Percentiles rank a stretch among this genome's conserved stretches.
These are phyloP conservation scores for Candida ulmi DNA, from an alignment of 805 yeast species.

Conservation along the genomic window DNA sequence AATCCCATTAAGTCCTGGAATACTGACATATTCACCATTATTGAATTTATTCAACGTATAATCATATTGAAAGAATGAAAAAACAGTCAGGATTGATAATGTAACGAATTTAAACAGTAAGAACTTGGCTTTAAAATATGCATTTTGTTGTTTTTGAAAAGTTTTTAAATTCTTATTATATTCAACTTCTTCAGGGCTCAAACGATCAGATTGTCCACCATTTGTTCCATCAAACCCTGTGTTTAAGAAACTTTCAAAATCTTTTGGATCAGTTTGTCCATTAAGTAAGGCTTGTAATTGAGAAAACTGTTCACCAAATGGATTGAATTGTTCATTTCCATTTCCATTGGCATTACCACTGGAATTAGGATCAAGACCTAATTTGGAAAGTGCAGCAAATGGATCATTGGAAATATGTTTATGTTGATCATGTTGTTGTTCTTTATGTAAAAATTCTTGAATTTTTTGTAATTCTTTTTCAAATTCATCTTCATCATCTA, in stretches of 20 bases:
- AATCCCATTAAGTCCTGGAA: neutral
- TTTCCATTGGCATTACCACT: too few relatives aligned
- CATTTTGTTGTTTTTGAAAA: constrained; percentile 15
- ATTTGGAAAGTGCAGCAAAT: neutral
- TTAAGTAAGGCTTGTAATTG: constrained; percentile 1
- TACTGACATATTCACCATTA: neutral
- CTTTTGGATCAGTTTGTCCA: neutral
- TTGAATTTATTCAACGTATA: neutral
- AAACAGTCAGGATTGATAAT: constrained; percentile 4
- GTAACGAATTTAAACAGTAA: constrained; percentile 12
- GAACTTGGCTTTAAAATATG: constrained; percentile 18
- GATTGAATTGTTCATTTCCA: neutral
- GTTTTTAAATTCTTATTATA: constrained; percentile 6
- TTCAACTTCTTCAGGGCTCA: constrained; percentile 2
- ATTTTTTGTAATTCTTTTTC: constrained; percentile 17
- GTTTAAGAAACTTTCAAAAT: constrained; percentile 5
- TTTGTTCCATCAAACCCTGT: neutral
- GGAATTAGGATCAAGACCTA: too few relatives aligned
- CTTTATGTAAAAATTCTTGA: constrained; percentile 5
- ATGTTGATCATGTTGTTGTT: constrained; percentile 8
- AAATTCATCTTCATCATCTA: constrained; percentile 13
- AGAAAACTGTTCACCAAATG: neutral
- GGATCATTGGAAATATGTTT: constrained; percentile 2
- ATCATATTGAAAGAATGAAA: neutral
- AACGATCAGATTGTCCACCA: neutral